Evolutionary conservation across 257 asterid species (phyloP).

Genomic region (Coffea canephora): DNA sequence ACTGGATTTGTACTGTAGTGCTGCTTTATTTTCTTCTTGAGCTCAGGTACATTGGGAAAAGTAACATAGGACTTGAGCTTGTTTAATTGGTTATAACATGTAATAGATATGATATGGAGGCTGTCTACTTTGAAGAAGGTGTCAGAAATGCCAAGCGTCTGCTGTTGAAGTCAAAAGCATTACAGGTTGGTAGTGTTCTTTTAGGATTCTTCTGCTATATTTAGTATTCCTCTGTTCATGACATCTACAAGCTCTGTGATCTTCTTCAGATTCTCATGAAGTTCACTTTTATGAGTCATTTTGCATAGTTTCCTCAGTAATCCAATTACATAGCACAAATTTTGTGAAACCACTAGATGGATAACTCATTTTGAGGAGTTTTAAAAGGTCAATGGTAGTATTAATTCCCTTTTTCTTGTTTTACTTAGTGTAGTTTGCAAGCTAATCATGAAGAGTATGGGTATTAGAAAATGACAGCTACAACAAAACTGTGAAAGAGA

Average conservation of each 20-base stretch:
- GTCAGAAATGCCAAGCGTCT: constrained; percentile 47
- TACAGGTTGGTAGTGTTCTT: constrained; percentile 10
- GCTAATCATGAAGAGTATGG: background rate
- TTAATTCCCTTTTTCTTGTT: background rate
- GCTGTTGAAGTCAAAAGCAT: constrained; percentile 11
- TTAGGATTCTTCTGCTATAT: background rate
- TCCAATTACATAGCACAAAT: background rate
- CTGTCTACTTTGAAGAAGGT: constrained; percentile 85
- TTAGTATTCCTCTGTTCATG: background rate
- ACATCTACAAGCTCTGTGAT: background rate
- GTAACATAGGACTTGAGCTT: background rate
- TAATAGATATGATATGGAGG: constrained; percentile 80
- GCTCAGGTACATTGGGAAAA: background rate
- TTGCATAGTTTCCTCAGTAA: background rate
- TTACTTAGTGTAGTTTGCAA: background rate
- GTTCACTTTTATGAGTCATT: background rate
- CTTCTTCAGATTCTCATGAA: background rate
- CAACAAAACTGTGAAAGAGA: background rate
- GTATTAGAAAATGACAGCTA: background rate
- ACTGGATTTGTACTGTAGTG: background rate
- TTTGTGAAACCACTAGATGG: background rate
- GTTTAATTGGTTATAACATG: background rate
- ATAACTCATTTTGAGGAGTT: background rate
- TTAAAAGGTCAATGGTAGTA: background rate
- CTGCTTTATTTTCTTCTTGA: background rate